A percentile compares a stretch with the other conserved stretches of the same genome.
Evolutionary conservation across 371 early-diverging fungal genomes (phyloP).

Genomic region (Mucor saturninus): DNA sequence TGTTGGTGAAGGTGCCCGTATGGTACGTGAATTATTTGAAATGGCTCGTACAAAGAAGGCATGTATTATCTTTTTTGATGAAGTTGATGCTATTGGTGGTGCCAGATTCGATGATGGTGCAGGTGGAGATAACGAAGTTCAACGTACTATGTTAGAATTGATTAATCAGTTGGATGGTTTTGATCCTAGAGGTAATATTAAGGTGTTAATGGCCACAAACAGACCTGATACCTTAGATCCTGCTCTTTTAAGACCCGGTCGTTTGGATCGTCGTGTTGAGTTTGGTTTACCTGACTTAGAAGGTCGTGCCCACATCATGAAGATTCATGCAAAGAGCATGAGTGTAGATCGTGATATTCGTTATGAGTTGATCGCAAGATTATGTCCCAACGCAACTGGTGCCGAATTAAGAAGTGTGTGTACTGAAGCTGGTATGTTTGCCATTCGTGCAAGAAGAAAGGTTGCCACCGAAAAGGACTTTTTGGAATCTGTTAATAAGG

Average conservation of each 20-base stretch:
- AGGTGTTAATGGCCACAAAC: conserved; percentile 99
- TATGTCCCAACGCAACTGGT: conserved; percentile 96
- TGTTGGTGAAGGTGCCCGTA: conserved; percentile 99
- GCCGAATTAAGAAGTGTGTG: conserved; percentile 99
- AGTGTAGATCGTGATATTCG: conserved; percentile 98
- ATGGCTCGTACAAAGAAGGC: conserved; percentile 90
- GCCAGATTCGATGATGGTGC: conserved; percentile 88
- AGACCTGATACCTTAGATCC: conserved; percentile 99
- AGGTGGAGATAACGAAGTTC: conserved; percentile 96
- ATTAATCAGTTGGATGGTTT: conserved; percentile 99
- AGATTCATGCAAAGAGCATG: conserved; percentile 99
- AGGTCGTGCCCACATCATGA: conserved; percentile 98
- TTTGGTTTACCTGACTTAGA: conserved; percentile 98
- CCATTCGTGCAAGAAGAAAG: conserved; percentile 99
- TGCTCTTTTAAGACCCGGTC: conserved; percentile 97
- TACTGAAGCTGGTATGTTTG: conserved; percentile 99
- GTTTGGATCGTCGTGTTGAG: conserved; percentile 99
- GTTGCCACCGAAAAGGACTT: conserved; percentile 99
- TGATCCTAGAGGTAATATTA: conserved; percentile 98
- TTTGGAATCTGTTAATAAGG: conserved; percentile 99
- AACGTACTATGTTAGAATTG: conserved; percentile 99
- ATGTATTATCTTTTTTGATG: conserved; percentile 99
- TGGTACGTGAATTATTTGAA: conserved; percentile 99
- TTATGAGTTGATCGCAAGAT: conserved; percentile 94
- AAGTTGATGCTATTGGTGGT: conserved; percentile 99